Evolutionary conservation across 441 rosid genomes (phyloP).

Genomic region (Syzygium syzygioides): DNA sequence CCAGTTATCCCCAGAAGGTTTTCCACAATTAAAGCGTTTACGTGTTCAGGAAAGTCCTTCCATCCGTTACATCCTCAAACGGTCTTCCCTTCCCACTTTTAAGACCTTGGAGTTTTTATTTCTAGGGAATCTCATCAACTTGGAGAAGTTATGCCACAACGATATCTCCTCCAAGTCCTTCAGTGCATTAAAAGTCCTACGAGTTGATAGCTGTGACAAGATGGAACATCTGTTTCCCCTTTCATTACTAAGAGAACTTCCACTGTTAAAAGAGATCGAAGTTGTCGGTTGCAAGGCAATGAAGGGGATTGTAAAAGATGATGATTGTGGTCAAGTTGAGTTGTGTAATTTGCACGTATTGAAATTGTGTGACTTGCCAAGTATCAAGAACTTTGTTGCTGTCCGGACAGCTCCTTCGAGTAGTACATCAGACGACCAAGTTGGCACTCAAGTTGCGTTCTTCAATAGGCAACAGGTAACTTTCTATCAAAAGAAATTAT

Average conservation of each 20-base stretch:
- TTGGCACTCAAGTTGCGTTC: neutral
- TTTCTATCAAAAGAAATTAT: neutral
- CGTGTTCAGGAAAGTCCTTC: rapidly evolving
- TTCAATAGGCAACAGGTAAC: neutral
- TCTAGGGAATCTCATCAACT: rapidly evolving
- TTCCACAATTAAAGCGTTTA: neutral
- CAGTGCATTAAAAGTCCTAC: neutral
- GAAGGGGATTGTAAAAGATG: neutral
- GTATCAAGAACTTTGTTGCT: neutral
- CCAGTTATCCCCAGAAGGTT: rapidly evolving
- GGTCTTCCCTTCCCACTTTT: rapidly evolving
- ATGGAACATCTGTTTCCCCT: neutral
- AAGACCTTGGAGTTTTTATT: rapidly evolving
- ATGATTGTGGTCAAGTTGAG: neutral
- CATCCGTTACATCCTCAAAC: rapidly evolving
- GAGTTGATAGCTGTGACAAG: rapidly evolving
- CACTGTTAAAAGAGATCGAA: rapidly evolving
- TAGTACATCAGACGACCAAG: rapidly evolving
- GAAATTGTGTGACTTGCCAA: rapidly evolving
- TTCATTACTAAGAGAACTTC: neutral
- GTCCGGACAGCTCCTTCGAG: rapidly evolving
- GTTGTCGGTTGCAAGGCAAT: rapidly evolving
- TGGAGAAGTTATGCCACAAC: neutral
- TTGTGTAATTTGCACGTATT: rapidly evolving
- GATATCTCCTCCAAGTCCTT: neutral